Percentiles rank a stretch among this genome's conserved stretches.
Evolutionary conservation across 768 basidiomycete genomes (phyloP).

Genomic region (Galerina marginata): DNA sequence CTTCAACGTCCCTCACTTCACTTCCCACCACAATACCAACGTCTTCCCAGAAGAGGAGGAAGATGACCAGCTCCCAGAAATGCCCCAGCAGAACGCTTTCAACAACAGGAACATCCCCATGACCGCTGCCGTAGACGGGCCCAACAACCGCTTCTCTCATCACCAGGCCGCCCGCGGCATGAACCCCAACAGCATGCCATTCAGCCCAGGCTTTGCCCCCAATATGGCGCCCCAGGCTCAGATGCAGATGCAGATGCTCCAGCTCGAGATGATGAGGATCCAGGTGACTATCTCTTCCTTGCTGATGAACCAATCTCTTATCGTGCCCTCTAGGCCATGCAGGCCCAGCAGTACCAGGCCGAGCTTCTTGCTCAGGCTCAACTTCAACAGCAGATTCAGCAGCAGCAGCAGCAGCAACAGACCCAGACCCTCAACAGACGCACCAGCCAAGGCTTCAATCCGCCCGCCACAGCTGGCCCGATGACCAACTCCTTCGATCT

Average conservation of each 20-base stretch:
- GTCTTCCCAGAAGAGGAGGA: conserved; percentile 62
- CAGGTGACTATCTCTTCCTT: conserved; percentile 56
- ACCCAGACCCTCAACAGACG: conserved; percentile 53
- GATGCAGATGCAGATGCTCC: conserved; percentile 85
- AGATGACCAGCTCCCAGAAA: conserved; percentile 63
- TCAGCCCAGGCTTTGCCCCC: conserved; percentile 55
- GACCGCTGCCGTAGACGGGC: conserved; percentile 75
- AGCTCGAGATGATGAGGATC: conserved; percentile 80
- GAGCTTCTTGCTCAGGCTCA: conserved; percentile 68
- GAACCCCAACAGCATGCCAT: conserved; percentile 61
- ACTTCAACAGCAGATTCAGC: conserved; percentile 33
- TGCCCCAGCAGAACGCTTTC: conserved; percentile 51
- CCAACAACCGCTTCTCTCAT: conserved; percentile 67
- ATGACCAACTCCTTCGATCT: conserved; percentile 67
- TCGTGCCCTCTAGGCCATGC: conserved; percentile 53
- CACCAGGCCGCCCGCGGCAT: conserved; percentile 59
- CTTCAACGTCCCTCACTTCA: conserved; percentile 69
- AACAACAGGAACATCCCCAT: conserved; percentile 60
- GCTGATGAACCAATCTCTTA: conserved; percentile 6
- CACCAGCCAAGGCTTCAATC: conserved; percentile 50
- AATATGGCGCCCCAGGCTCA: conserved; percentile 49
- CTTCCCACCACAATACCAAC: conserved; percentile 47
- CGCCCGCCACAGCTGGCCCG: conserved; percentile 80
- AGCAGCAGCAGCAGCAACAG: conserved; percentile 34
- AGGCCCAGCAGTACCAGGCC: conserved; percentile 79